A percentile compares a stretch with the other conserved stretches of the same genome.
These are phyloP conservation scores for Corymbia calophylla DNA, from an alignment of 441 rosid species.

Conservation along the genomic window DNA sequence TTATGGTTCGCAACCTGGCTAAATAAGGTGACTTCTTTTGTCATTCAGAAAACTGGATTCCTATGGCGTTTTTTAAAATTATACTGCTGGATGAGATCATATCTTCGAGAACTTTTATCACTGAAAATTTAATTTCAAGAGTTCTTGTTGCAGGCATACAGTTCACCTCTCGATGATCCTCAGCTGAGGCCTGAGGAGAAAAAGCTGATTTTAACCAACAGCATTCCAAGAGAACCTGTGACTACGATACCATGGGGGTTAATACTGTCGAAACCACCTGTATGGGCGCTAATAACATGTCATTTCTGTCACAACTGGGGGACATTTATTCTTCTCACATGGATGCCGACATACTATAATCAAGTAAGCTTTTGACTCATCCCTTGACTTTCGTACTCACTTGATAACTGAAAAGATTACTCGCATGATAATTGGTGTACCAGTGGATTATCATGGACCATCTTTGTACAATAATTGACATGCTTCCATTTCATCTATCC, in stretches of 20 bases:
- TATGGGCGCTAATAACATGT: conserved; percentile 75
- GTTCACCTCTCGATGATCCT: conserved; percentile 81
- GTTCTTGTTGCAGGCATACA: conserved; percentile 45
- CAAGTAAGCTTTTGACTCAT: conserved; percentile 40
- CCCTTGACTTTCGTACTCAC: background rate
- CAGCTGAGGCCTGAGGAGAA: conserved; percentile 65
- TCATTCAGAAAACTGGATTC: background rate
- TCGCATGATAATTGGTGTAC: background rate
- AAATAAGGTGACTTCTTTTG: conserved; percentile 43
- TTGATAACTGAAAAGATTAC: background rate
- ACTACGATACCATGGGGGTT: conserved; percentile 76
- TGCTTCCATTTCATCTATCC: background rate
- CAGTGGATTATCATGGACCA: background rate
- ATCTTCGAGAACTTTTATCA: background rate
- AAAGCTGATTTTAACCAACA: conserved; percentile 45
- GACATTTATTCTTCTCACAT: conserved; percentile 85
- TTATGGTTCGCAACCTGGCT: conserved; percentile 80
- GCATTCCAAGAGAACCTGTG: conserved; percentile 59
- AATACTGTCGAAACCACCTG: conserved; percentile 80
- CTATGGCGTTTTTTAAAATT: background rate
- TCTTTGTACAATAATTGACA: background rate
- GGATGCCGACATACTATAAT: conserved; percentile 96
- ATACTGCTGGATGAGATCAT: background rate
- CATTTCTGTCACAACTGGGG: conserved; percentile 98
- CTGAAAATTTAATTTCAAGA: background rate